Conservation (phyloP, 768 basidiomycete species). For the Udeniomyces megalosporus region DNA sequence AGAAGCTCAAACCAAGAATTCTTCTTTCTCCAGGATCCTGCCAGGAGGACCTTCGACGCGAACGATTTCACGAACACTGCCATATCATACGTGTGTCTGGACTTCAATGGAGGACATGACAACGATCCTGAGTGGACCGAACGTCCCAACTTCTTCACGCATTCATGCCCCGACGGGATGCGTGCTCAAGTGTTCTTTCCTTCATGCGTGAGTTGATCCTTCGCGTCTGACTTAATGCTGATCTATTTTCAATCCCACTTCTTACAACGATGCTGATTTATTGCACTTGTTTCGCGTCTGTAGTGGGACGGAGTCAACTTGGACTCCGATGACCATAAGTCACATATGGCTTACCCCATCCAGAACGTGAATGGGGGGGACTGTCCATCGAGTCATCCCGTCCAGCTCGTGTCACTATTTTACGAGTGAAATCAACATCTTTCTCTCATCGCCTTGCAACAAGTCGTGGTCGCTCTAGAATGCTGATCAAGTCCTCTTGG, state of each 20-base stretch:
- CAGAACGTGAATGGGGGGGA: neutral
- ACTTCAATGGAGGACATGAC: constrained; percentile 18
- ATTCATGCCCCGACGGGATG: constrained; percentile 29
- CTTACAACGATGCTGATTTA: neutral
- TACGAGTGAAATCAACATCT: constrained; percentile 29
- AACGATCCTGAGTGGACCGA: neutral
- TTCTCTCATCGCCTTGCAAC: constrained; percentile 20
- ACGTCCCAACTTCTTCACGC: constrained; percentile 24
- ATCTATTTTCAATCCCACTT: neutral
- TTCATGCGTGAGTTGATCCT: neutral
- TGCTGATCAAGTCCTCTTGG: too few species aligned
- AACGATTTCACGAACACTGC: constrained; percentile 31
- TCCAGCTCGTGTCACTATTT: constrained; percentile 28
- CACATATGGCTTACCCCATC: constrained; percentile 1
- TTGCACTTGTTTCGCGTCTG: neutral
- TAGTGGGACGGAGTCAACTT: constrained; percentile 1
- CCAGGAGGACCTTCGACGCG: constrained; percentile 37
- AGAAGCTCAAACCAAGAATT: too few species aligned
- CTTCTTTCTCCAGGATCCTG: constrained; percentile 22
- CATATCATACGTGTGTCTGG: constrained; percentile 35
- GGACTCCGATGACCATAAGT: neutral
- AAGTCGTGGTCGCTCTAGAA: too few species aligned
- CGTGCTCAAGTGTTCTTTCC: constrained; percentile 32
- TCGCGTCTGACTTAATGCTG: neutral
- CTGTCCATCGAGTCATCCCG: constrained; percentile 18